Conservation (phyloP, 2,329 filamentous ascomycete genomes). For the Trematosphaeria pertusa region DNA sequence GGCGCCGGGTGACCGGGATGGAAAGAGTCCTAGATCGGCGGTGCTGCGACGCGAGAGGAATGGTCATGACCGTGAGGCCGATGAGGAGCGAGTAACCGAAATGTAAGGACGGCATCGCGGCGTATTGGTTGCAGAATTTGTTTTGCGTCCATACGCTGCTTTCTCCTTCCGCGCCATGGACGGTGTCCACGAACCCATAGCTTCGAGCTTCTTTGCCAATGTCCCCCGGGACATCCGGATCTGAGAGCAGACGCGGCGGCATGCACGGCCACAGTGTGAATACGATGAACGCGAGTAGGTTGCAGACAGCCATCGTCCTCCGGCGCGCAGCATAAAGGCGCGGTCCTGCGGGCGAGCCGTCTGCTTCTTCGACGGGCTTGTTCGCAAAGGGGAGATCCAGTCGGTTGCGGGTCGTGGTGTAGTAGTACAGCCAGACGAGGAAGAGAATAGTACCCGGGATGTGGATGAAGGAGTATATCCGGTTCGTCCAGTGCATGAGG, state of each 20-base stretch:
- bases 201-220: conserved; percentile 66
- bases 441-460: conserved; percentile 79
- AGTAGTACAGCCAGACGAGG: conserved; percentile 70
- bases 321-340: conserved; percentile 63
- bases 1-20: conserved; percentile 32
- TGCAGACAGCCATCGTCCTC: conserved; percentile 65
- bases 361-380: conserved; percentile 43
- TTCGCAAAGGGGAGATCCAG: conserved; percentile 49
- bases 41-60: conserved; percentile 66
- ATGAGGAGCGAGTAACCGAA: conserved; percentile 79
- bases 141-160: conserved; percentile 76
- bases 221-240: conserved; percentile 59
- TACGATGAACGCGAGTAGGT: conserved; percentile 64
- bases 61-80: conserved; percentile 71
- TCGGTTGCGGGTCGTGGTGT: conserved; percentile 69
- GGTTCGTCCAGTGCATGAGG: conserved; percentile 73
- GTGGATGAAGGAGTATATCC: conserved; percentile 78
- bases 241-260: conserved; percentile 64
- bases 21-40: conserved; percentile 48
- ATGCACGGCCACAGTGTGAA: conserved; percentile 62
- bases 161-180: conserved; percentile 64
- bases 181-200: conserved; percentile 66
- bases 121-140: conserved; percentile 78
- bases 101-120: conserved; percentile 78
- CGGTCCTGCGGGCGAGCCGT: conserved; percentile 56